phyloP scores from a whole-genome alignment of 129 eudicot genomes.

The Centrapalus pauciflorus region DNA sequence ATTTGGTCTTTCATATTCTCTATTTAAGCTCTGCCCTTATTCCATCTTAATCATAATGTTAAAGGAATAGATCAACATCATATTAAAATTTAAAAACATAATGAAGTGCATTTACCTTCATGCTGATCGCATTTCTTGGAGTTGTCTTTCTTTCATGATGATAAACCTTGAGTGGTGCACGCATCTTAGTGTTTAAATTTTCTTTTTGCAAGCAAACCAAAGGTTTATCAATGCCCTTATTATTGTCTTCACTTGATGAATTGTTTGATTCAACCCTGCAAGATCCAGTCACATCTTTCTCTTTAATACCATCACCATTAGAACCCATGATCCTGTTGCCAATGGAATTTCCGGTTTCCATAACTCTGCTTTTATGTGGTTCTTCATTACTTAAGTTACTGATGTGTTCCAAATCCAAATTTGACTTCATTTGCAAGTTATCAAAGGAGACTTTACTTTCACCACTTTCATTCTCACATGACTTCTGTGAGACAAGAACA shows the following conservation, averaged over 20 bases:
- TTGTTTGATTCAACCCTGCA: conserved; percentile 2
- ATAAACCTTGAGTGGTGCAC: conserved; percentile 25
- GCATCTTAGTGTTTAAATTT: background rate
- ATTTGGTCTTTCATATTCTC: background rate
- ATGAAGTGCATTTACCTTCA: conserved; percentile 24
- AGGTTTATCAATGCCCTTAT: conserved; percentile 22
- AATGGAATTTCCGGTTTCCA: conserved; percentile 7
- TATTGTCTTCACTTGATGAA: conserved; percentile 16
- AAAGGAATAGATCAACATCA: background rate
- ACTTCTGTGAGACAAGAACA: background rate
- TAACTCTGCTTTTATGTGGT: background rate
- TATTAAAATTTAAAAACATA: background rate
- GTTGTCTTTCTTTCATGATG: conserved; percentile 31
- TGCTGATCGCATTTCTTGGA: conserved; percentile 12
- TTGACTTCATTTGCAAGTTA: background rate
- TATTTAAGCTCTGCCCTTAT: background rate
- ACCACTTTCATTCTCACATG: background rate
- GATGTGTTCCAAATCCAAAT: conserved; percentile 1
- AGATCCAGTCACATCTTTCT: conserved; percentile 14
- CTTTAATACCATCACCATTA: conserved; percentile 4
- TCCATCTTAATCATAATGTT: background rate
- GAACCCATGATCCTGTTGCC: conserved; percentile 10
- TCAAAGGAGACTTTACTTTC: conserved; percentile 2
- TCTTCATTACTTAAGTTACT: conserved; percentile 13
- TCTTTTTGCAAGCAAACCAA: background rate